phyloP scores from a whole-genome alignment of 441 rosid genomes.

The Oxalis stricta region DNA sequence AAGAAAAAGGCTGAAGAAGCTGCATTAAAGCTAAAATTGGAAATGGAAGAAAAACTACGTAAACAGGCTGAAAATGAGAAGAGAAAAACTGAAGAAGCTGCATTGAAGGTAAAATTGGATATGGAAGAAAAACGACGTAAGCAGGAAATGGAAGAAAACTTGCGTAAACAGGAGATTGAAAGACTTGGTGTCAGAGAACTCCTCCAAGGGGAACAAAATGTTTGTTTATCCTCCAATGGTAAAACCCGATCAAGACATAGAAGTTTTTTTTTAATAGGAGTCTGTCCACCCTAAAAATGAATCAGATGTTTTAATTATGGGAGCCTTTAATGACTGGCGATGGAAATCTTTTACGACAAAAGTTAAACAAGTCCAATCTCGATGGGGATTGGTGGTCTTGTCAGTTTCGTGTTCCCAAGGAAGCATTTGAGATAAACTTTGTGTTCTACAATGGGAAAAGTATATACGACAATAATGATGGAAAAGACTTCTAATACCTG shows the following conservation, averaged over 20 bases:
- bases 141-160: conserved; percentile 27
- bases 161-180: conserved; percentile 39
- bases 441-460: conserved; percentile 79
- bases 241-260: conserved; percentile 58
- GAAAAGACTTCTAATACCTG: conserved; percentile 49
- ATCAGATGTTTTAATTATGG: conserved; percentile 67
- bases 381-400: conserved; percentile 87
- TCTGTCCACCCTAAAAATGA: conserved; percentile 50
- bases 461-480: conserved; percentile 67
- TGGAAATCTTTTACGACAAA: conserved; percentile 69
- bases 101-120: conserved; percentile 17
- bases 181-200: conserved; percentile 36
- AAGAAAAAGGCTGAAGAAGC: conserved; percentile 7
- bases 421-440: conserved; percentile 82
- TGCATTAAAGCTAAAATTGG: conserved; percentile 10
- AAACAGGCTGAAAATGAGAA: conserved; percentile 26
- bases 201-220: conserved; percentile 33
- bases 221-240: conserved; percentile 55
- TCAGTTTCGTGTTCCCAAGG: conserved; percentile 63
- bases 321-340: conserved; percentile 91
- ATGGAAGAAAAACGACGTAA: conserved; percentile 17
- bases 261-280: conserved; percentile 61
- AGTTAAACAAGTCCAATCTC: conserved; percentile 50
- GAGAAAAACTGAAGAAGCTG: conserved; percentile 11
- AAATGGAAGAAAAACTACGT: conserved; percentile 24